Conservation (phyloP, 1,139 yeast genomes). For the Diutina ranongensis region DNA sequence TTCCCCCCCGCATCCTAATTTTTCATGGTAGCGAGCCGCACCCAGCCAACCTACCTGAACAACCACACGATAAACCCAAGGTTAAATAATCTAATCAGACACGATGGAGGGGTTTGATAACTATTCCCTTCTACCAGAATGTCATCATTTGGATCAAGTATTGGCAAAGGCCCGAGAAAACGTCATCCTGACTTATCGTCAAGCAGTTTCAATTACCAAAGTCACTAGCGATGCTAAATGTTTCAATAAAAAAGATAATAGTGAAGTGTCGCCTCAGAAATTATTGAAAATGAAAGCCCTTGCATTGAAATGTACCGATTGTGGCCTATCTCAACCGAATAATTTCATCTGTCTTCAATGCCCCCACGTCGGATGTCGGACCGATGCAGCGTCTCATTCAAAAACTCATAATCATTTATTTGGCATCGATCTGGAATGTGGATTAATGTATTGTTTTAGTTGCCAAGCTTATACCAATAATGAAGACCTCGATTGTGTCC, state of each 20-base stretch:
- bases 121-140: slow-evolving; percentile 15
- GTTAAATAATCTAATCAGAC: not conserved
- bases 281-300: slow-evolving; percentile 28
- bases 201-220: slow-evolving; percentile 36
- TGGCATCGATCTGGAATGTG: slow-evolving; percentile 52
- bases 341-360: slow-evolving; percentile 72
- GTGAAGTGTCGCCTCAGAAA: slow-evolving; percentile 17
- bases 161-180: slow-evolving; percentile 45
- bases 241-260: slow-evolving; percentile 21
- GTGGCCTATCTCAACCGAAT: slow-evolving; percentile 32
- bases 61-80: not conserved
- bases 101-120: slow-evolving; percentile 1
- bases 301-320: slow-evolving; percentile 40
- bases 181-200: slow-evolving; percentile 45
- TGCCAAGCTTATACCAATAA: slow-evolving; percentile 68
- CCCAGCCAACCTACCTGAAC: not conserved
- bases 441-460: slow-evolving; percentile 62
- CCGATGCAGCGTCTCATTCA: slow-evolving; percentile 56
- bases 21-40: slow-evolving; percentile 1
- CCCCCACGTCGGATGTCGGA: slow-evolving; percentile 65
- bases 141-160: slow-evolving; percentile 44
- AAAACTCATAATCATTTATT: slow-evolving; percentile 55
- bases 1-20: too few relatives aligned
- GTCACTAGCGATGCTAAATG: slow-evolving; percentile 14
- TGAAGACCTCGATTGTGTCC: slow-evolving; percentile 38